Evolutionary conservation across 2,329 filamentous ascomycete species (phyloP).

Genomic region (Thielaviopsis cerberus): DNA sequence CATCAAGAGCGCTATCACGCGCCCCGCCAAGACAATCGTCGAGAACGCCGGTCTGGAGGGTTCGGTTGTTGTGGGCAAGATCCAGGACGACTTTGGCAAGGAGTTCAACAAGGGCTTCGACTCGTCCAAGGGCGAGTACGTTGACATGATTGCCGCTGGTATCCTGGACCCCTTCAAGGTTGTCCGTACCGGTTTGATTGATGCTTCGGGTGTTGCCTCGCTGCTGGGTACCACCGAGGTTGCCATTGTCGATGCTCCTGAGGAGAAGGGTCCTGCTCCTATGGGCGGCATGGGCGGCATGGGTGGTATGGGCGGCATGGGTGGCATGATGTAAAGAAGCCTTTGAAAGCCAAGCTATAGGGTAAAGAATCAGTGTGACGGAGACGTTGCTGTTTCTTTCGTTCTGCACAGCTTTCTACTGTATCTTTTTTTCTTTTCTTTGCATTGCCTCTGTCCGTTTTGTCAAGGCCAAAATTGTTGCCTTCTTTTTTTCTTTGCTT

Average conservation of each 20-base stretch:
- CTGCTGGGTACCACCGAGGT: constrained; percentile 96
- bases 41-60: constrained; percentile 96
- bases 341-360: neutral
- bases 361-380: neutral
- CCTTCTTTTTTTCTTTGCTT: neutral
- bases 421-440: neutral
- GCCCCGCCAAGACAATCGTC: constrained; percentile 82
- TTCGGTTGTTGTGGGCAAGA: constrained; percentile 91
- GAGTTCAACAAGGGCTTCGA: constrained; percentile 99
- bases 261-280: constrained; percentile 63
- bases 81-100: constrained; percentile 73
- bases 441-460: neutral
- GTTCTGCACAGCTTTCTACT: neutral
- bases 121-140: constrained; percentile 90
- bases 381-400: neutral
- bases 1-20: constrained; percentile 93
- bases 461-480: neutral
- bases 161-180: constrained; percentile 99
- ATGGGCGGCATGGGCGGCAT: constrained; percentile 48
- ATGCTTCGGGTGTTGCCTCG: constrained; percentile 89
- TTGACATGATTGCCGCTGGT: constrained; percentile 93
- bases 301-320: constrained; percentile 48
- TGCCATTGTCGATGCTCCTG: constrained; percentile 84
- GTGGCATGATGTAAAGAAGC: constrained; percentile 39
- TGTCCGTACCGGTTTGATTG: constrained; percentile 84